phyloP scores from a whole-genome alignment of 108 stramenopile genomes.

The Conticribra weissflogii region DNA sequence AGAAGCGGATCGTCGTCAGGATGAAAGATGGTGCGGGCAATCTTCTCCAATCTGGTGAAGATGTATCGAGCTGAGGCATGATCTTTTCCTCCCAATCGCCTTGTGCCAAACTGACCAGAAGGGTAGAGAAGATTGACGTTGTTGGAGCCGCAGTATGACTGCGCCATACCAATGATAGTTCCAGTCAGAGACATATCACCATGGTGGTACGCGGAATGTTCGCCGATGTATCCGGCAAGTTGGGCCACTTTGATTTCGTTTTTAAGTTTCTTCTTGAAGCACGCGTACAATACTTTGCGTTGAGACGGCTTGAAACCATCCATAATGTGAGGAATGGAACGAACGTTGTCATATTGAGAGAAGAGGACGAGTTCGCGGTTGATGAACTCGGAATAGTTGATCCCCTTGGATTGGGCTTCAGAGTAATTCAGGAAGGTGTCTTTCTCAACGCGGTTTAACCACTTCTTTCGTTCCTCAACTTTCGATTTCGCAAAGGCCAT shows the following conservation, averaged over 20 bases:
- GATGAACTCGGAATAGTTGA: conserved; percentile 93
- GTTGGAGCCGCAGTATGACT: conserved; percentile 95
- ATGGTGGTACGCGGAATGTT: conserved; percentile 99
- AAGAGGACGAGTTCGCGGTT: conserved; percentile 99
- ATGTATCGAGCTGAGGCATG: conserved; percentile 98
- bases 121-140: conserved; percentile 97
- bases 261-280: conserved; percentile 99
- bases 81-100: conserved; percentile 96
- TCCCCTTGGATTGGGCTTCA: conserved; percentile 58
- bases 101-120: conserved; percentile 98
- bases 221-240: conserved; percentile 89
- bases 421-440: conserved; percentile 94
- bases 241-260: conserved; percentile 98
- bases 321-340: conserved; percentile 94
- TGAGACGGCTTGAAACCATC: conserved; percentile 99
- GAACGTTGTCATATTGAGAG: conserved; percentile 91
- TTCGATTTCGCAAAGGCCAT: conserved; percentile 97
- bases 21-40: conserved; percentile 95
- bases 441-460: conserved; percentile 78
- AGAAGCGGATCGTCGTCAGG: conserved; percentile 97
- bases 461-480: conserved; percentile 94
- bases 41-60: conserved; percentile 95
- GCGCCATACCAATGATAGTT: conserved; percentile 98
- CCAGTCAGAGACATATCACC: conserved; percentile 95
- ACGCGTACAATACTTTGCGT: conserved; percentile 98